Evolutionary conservation across 1,284 basidiomycete genomes (phyloP).

Genomic region (Volvariella volvacea): DNA sequence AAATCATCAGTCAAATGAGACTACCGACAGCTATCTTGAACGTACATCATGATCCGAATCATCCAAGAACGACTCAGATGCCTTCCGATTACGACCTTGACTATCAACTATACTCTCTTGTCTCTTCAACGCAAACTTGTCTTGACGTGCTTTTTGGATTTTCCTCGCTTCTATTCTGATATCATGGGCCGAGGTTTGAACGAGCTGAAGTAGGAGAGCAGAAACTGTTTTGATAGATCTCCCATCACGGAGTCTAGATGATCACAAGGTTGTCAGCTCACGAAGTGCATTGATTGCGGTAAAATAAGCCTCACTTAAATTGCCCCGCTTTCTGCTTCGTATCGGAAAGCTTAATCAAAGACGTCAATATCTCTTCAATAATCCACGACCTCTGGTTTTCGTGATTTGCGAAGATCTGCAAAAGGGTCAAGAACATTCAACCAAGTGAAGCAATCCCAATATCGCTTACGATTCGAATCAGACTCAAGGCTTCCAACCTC

Average conservation of each 20-base stretch:
- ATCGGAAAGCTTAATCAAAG: constrained; percentile 85
- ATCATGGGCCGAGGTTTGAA: constrained; percentile 88
- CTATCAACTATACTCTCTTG: constrained; percentile 51
- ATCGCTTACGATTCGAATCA: constrained; percentile 80
- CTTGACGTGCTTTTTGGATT: constrained; percentile 56
- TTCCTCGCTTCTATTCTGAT: constrained; percentile 57
- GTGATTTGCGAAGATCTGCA: constrained; percentile 82
- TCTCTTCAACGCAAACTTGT: constrained; percentile 49
- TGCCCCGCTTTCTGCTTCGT: constrained; percentile 82
- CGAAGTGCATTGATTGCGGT: not conserved
- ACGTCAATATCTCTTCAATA: constrained; percentile 89
- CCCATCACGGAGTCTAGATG: constrained; percentile 64
- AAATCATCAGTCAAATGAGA: constrained; percentile 4
- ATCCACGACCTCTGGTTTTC: constrained; percentile 92
- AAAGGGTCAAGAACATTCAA: not conserved
- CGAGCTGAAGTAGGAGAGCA: constrained; percentile 89
- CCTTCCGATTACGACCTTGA: constrained; percentile 19
- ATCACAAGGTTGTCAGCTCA: not conserved
- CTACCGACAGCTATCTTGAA: constrained; percentile 1
- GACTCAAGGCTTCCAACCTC: constrained; percentile 72
- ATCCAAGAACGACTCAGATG: constrained; percentile 48
- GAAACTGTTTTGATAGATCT: constrained; percentile 88
- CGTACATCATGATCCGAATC: constrained; percentile 60
- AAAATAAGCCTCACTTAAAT: constrained; percentile 55
- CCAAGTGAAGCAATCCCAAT: not conserved